Evolutionary conservation across 495 filamentous ascomycete species (phyloP).

Genomic region (Glutinoglossum americanum): DNA sequence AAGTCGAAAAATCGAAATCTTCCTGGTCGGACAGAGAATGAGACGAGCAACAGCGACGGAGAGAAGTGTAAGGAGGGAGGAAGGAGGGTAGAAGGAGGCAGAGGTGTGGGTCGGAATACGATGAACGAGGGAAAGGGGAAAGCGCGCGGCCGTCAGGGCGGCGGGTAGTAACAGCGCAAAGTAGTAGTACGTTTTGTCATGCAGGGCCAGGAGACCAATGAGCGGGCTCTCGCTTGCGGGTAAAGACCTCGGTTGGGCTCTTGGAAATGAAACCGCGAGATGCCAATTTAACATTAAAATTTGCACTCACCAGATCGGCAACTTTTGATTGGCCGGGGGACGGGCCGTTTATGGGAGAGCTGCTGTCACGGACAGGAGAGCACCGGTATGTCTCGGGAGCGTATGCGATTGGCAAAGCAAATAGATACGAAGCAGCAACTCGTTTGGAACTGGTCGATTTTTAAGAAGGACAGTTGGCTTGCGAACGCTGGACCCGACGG

Average conservation of each 20-base stretch:
- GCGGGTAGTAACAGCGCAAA: neutral
- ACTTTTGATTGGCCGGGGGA: neutral
- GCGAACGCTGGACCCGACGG: no score
- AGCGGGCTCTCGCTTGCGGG: neutral
- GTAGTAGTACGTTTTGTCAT: neutral
- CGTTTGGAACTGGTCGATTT: no score
- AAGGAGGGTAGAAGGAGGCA: neutral
- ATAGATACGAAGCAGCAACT: no score
- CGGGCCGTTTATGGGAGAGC: neutral
- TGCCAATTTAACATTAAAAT: neutral
- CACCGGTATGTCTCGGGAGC: no score
- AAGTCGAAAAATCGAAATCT: neutral
- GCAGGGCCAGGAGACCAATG: neutral
- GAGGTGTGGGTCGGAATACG: neutral
- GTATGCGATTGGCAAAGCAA: no score
- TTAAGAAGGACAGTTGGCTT: no score
- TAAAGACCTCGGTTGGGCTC: neutral
- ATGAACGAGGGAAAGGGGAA: neutral
- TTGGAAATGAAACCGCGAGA: neutral
- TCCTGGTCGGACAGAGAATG: slow-evolving; percentile 1
- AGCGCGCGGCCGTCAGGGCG: neutral
- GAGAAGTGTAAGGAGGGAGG: neutral
- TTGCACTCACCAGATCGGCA: neutral
- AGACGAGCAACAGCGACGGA: neutral
- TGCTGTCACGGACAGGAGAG: neutral